phyloP scores from a whole-genome alignment of 768 basidiomycete genomes.

The Mrakia frigida region DNA sequence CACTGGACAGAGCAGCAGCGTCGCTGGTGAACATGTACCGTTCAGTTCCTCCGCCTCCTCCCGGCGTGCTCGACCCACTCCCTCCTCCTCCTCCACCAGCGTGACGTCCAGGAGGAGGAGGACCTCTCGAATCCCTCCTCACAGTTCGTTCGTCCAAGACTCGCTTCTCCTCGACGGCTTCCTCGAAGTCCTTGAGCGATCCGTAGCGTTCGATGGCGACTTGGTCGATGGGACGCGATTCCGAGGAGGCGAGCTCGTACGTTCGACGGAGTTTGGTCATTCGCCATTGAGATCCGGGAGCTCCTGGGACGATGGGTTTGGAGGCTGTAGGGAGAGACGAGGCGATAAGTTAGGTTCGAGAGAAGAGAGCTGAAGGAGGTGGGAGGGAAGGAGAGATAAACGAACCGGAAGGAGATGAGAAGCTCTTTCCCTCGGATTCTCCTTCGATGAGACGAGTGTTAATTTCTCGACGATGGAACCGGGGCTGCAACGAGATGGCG shows the following conservation, averaged over 20 bases:
- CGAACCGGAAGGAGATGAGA: slow-evolving; percentile 46
- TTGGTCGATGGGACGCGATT: slow-evolving; percentile 52
- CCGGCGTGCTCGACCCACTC: slow-evolving; percentile 37
- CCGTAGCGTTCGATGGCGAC: slow-evolving; percentile 86
- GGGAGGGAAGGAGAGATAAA: slow-evolving; percentile 37
- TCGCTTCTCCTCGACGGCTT: slow-evolving; percentile 77
- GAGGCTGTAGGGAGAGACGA: slow-evolving; percentile 46
- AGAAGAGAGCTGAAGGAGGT: neutral
- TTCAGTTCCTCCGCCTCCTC: slow-evolving; percentile 29
- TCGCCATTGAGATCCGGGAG: slow-evolving; percentile 90
- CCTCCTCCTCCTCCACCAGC: slow-evolving; percentile 41
- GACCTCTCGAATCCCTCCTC: slow-evolving; percentile 47
- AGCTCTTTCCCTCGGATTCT: slow-evolving; percentile 21
- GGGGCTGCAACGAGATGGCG: slow-evolving; percentile 33
- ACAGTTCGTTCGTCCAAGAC: slow-evolving; percentile 77
- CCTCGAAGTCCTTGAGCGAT: slow-evolving; percentile 74
- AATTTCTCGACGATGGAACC: slow-evolving; percentile 43
- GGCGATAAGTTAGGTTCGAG: neutral
- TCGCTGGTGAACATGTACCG: slow-evolving; percentile 46
- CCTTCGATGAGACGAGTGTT: slow-evolving; percentile 47
- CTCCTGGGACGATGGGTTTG: slow-evolving; percentile 66
- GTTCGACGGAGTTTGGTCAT: slow-evolving; percentile 93
- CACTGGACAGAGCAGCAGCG: slow-evolving; percentile 43
- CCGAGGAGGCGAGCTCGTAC: slow-evolving; percentile 85
- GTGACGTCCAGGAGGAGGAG: slow-evolving; percentile 29